phyloP scores from a whole-genome alignment of 75 land plant species.

The Azolla pinnata region DNA sequence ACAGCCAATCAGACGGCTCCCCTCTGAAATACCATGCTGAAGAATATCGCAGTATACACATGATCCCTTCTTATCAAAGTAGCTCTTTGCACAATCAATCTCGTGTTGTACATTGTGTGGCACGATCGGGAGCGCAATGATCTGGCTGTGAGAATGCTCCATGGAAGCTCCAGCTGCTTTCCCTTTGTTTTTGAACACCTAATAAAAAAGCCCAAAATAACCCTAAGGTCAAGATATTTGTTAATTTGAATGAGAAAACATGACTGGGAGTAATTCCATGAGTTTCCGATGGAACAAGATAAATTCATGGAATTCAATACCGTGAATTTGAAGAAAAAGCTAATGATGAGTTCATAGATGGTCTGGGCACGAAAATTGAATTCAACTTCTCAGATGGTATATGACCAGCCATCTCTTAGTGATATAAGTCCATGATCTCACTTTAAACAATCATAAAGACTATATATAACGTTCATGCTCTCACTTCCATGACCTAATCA shows the following conservation, averaged over 20 bases:
- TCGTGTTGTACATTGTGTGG: conserved; percentile 44
- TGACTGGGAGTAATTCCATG: too few species aligned
- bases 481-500: too few species aligned
- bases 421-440: too few species aligned
- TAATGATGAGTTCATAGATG: not conserved
- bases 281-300: too few species aligned
- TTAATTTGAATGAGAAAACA: too few species aligned
- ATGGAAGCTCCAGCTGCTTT: conserved; percentile 93
- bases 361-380: not conserved
- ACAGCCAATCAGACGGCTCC: conserved; percentile 45
- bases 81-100: conserved; percentile 39
- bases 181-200: conserved; percentile 94
- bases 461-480: too few species aligned
- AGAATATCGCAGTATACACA: conserved; percentile 55
- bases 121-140: conserved; percentile 68
- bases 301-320: too few species aligned
- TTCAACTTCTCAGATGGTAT: too few species aligned
- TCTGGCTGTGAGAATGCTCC: conserved; percentile 93
- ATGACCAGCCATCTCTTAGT: too few species aligned
- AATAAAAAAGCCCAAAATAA: not conserved
- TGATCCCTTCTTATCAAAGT: conserved; percentile 33
- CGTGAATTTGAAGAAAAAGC: not conserved
- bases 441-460: too few species aligned
- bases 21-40: conserved; percentile 14
- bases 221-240: too few species aligned